Percentiles rank a stretch among this genome's conserved stretches.
phyloP scores from a whole-genome alignment of 2,329 filamentous ascomycete genomes.

The Neopestalotiopsis clavispora region DNA sequence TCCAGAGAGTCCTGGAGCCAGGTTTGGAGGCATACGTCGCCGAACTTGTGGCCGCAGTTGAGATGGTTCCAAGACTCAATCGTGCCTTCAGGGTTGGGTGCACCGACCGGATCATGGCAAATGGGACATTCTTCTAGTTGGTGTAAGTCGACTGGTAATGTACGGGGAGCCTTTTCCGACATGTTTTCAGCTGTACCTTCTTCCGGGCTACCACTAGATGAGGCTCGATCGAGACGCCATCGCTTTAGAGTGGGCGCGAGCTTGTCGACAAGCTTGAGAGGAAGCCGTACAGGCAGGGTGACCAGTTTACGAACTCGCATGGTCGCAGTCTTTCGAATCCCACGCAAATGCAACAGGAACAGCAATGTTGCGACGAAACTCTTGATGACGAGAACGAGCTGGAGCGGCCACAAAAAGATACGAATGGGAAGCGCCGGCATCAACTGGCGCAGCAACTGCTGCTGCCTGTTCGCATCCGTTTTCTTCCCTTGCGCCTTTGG shows the following conservation, averaged over 20 bases:
- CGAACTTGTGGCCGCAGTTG: constrained; percentile 50
- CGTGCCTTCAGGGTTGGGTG: constrained; percentile 40
- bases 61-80: constrained; percentile 45
- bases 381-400: background rate
- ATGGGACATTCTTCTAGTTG: constrained; percentile 44
- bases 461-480: constrained; percentile 1
- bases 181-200: constrained; percentile 24
- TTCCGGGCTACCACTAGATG: background rate
- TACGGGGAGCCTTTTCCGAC: constrained; percentile 20
- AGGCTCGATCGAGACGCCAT: background rate
- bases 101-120: constrained; percentile 47
- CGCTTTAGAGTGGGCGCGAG: constrained; percentile 3
- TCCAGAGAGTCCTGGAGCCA: constrained; percentile 44
- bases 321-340: background rate
- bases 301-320: constrained; percentile 11
- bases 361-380: background rate
- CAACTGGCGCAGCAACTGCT: constrained; percentile 6
- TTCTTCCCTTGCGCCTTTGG: background rate
- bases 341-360: background rate
- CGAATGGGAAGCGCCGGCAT: constrained; percentile 6
- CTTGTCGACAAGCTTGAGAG: constrained; percentile 7
- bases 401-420: background rate
- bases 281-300: constrained; percentile 8
- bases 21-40: constrained; percentile 46
- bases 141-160: constrained; percentile 4